Conservation (phyloP, 768 basidiomycete genomes). For the Leccinum truebloodii region DNA sequence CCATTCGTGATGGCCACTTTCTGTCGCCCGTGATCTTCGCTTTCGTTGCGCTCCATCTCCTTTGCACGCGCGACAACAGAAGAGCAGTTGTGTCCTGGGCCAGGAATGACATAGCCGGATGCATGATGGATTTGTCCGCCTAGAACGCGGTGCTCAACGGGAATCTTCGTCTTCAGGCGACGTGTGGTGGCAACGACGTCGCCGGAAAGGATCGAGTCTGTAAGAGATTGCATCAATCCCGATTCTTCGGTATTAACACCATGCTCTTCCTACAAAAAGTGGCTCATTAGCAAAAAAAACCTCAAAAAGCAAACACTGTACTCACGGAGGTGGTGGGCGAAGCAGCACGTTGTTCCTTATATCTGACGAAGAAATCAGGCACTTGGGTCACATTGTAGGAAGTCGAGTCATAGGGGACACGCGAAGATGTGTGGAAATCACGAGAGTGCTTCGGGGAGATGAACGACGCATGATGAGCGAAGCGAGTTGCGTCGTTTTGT, state of each 20-base stretch:
- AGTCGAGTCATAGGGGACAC: slow-evolving; percentile 19
- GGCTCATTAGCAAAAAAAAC: not conserved
- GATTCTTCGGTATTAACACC: slow-evolving; percentile 6
- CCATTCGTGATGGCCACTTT: slow-evolving; percentile 33
- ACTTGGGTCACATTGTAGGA: slow-evolving; percentile 30
- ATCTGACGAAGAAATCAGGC: slow-evolving; percentile 30
- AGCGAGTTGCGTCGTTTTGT: not conserved
- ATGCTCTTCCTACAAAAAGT: slow-evolving; percentile 1
- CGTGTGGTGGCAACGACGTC: slow-evolving; percentile 32
- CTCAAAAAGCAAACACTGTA: too few species aligned
- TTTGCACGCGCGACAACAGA: slow-evolving; percentile 28
- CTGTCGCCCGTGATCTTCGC: slow-evolving; percentile 24
- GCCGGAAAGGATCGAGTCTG: slow-evolving; percentile 21
- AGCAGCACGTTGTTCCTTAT: slow-evolving; percentile 24
- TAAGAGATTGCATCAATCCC: slow-evolving; percentile 28
- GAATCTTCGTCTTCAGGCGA: slow-evolving; percentile 29
- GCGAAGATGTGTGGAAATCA: slow-evolving; percentile 26
- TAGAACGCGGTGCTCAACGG: slow-evolving; percentile 25
- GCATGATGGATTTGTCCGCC: slow-evolving; percentile 25
- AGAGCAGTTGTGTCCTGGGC: slow-evolving; percentile 28
- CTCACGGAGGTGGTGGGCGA: slow-evolving; percentile 10
- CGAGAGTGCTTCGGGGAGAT: slow-evolving; percentile 16
- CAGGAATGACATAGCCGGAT: slow-evolving; percentile 34
- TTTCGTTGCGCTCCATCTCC: slow-evolving; percentile 25
- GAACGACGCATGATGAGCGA: not conserved